Evolutionary conservation across 768 basidiomycete genomes (phyloP).

Genomic region (Lentinula raphanica): DNA sequence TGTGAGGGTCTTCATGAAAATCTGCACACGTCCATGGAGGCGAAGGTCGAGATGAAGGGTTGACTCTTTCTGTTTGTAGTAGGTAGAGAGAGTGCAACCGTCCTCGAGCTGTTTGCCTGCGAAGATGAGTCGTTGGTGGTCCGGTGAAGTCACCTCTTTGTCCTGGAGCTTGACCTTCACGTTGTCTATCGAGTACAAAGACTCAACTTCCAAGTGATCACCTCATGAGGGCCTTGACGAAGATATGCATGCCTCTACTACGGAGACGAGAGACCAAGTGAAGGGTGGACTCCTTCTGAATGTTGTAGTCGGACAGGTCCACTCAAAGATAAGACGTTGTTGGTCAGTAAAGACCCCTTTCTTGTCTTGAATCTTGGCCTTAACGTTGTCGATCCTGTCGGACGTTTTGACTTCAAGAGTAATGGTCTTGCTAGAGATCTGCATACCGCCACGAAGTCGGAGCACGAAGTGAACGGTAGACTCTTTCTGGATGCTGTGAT

Average conservation of each 20-base stretch:
- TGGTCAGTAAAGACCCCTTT: too few species aligned
- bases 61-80: slow-evolving; percentile 94
- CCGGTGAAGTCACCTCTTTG: slow-evolving; percentile 82
- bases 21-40: slow-evolving; percentile 86
- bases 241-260: slow-evolving; percentile 75
- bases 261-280: slow-evolving; percentile 47
- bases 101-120: slow-evolving; percentile 97
- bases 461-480: too few species aligned
- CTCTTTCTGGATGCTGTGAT: slow-evolving; percentile 67
- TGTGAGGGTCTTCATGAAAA: slow-evolving; percentile 79
- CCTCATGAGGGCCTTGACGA: slow-evolving; percentile 87
- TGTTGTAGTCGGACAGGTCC: too few species aligned
- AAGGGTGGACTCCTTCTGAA: too few species aligned
- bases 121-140: too few species aligned
- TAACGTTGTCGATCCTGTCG: too few species aligned
- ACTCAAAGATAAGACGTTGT: too few species aligned
- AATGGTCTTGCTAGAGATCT: too few species aligned
- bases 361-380: too few species aligned
- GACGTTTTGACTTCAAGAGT: too few species aligned
- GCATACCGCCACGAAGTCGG: too few species aligned
- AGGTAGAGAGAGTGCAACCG: slow-evolving; percentile 83
- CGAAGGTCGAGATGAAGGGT: slow-evolving; percentile 81
- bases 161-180: slow-evolving; percentile 84
- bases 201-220: slow-evolving; percentile 85
- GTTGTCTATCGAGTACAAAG: slow-evolving; percentile 71